phyloP scores from a whole-genome alignment of 2,329 filamentous ascomycete genomes.

The Arachnomyces sp. region DNA sequence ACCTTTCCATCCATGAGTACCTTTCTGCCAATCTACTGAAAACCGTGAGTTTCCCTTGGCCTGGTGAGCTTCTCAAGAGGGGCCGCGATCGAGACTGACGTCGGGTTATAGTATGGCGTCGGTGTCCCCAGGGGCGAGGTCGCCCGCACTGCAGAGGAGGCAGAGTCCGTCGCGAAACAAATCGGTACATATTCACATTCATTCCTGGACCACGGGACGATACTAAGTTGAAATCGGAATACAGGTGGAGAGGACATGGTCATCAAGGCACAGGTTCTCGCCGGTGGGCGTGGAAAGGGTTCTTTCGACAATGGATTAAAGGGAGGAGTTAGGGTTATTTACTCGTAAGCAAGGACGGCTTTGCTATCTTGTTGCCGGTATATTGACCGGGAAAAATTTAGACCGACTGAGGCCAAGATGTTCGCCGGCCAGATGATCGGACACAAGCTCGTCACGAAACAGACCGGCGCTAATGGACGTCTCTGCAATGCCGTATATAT shows the following conservation, averaged over 20 bases:
- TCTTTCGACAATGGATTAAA: slow-evolving; percentile 98
- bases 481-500: slow-evolving; percentile 98
- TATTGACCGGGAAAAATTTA: slow-evolving; percentile 23
- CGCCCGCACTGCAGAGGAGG: slow-evolving; percentile 75
- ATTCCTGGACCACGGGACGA: slow-evolving; percentile 4
- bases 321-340: slow-evolving; percentile 96
- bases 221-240: slow-evolving; percentile 15
- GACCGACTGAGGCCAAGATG: slow-evolving; percentile 86
- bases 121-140: slow-evolving; percentile 86
- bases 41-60: slow-evolving; percentile 39
- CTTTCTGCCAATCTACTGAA: slow-evolving; percentile 87
- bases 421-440: slow-evolving; percentile 99
- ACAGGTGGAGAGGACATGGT: slow-evolving; percentile 84
- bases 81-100: slow-evolving; percentile 7
- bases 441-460: slow-evolving; percentile 99
- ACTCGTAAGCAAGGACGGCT: slow-evolving; percentile 56
- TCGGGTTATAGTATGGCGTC: slow-evolving; percentile 68
- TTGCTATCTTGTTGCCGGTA: background rate
- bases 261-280: slow-evolving; percentile 98
- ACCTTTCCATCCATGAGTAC: slow-evolving; percentile 97
- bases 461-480: slow-evolving; percentile 87
- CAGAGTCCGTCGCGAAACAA: slow-evolving; percentile 80
- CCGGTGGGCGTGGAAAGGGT: slow-evolving; percentile 95
- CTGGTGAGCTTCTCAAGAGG: slow-evolving; percentile 15
- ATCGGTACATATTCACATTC: slow-evolving; percentile 53